These are phyloP conservation scores for Zarea fungicola DNA, from an alignment of 2,329 filamentous ascomycete species.

Conservation along the genomic window DNA sequence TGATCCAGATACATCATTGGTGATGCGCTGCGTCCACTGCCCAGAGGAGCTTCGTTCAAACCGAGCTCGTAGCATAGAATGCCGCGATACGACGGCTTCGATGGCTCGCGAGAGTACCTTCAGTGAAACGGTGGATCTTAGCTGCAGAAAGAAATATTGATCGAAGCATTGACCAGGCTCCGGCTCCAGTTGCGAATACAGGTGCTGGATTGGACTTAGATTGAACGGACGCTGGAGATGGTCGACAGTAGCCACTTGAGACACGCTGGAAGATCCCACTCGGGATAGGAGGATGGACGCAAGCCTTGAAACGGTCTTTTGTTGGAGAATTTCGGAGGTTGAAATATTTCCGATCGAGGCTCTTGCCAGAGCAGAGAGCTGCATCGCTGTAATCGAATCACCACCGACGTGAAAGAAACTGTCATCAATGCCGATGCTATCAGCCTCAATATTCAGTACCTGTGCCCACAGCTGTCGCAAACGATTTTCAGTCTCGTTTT, in stretches of 20 bases:
- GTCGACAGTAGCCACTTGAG: background rate
- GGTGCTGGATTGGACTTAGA: background rate
- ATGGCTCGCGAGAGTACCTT: background rate
- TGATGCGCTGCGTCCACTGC: constrained; percentile 16
- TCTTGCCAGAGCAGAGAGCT: constrained; percentile 32
- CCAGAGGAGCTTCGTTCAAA: constrained; percentile 14
- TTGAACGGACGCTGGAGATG: background rate
- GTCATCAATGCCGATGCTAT: constrained; percentile 24
- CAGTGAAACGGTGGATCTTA: background rate
- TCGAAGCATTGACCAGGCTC: constrained; percentile 12
- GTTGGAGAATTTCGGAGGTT: constrained; percentile 29
- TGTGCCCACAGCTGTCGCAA: constrained; percentile 32
- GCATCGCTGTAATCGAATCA: constrained; percentile 40
- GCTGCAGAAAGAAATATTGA: constrained; percentile 8
- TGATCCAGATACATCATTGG: constrained; percentile 16
- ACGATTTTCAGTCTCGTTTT: constrained; percentile 8
- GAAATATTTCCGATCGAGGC: constrained; percentile 22
- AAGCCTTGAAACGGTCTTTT: constrained; percentile 23
- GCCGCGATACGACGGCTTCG: constrained; percentile 17
- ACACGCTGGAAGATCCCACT: background rate
- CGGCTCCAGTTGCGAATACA: background rate
- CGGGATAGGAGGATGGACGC: background rate
- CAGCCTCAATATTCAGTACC: constrained; percentile 31
- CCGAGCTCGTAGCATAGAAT: constrained; percentile 25
- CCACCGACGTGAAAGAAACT: constrained; percentile 37